Evolutionary conservation across 2,329 filamentous ascomycete genomes (phyloP).

Genomic region (Penicillium sp.): DNA sequence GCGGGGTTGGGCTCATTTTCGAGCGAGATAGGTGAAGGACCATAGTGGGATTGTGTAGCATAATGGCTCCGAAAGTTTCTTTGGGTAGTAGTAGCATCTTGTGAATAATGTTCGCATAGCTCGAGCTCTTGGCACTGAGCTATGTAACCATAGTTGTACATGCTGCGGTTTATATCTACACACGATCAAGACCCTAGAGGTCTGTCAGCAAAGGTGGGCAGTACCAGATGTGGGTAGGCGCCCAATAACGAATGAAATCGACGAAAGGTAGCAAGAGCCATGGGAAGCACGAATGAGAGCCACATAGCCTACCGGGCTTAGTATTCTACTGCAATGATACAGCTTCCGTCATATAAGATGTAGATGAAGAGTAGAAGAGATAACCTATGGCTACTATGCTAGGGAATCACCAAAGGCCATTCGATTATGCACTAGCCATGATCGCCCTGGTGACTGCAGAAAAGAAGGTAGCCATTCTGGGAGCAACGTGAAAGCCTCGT

Average conservation of each 20-base stretch:
- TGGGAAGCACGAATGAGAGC: slow-evolving; percentile 7
- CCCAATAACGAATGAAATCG: slow-evolving; percentile 3
- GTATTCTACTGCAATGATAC: slow-evolving; percentile 9
- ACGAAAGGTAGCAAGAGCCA: slow-evolving; percentile 4
- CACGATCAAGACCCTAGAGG: slow-evolving; percentile 9
- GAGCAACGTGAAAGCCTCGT: not conserved
- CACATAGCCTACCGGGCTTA: slow-evolving; percentile 10
- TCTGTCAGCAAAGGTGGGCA: slow-evolving; percentile 8
- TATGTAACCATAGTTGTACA: slow-evolving; percentile 4
- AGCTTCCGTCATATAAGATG: slow-evolving; percentile 7
- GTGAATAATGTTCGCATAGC: slow-evolving; percentile 8
- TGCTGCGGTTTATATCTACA: slow-evolving; percentile 9
- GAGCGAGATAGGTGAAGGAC: not conserved
- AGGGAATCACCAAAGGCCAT: slow-evolving; percentile 1
- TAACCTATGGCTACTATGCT: too few relatives aligned
- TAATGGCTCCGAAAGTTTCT: slow-evolving; percentile 2
- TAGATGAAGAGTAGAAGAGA: slow-evolving; percentile 8
- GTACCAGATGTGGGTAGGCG: slow-evolving; percentile 4
- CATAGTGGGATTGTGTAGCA: too few relatives aligned
- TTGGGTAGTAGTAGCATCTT: slow-evolving; percentile 4
- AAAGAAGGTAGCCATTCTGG: slow-evolving; percentile 7
- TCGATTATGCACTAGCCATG: slow-evolving; percentile 1
- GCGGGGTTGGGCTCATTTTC: not conserved
- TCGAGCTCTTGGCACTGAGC: slow-evolving; percentile 8
- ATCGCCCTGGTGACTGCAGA: not conserved